Evolutionary conservation across 1,139 yeast species (phyloP).

Genomic region (Spencermartinsiella ligniputridi): DNA sequence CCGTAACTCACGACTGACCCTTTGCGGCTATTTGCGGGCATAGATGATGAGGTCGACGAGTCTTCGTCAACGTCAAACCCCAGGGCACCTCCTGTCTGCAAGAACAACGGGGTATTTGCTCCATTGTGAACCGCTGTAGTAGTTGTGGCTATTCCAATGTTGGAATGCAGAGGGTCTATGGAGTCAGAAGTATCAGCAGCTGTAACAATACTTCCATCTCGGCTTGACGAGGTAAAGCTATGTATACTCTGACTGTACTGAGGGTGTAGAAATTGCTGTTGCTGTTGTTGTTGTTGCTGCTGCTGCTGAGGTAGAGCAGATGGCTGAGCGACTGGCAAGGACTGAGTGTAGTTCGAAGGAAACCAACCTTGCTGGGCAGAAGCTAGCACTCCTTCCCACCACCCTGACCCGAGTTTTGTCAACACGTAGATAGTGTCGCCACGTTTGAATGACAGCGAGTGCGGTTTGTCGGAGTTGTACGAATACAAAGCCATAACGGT

Average conservation of each 20-base stretch:
- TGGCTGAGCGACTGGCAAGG: slow-evolving; percentile 13
- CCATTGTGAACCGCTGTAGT: slow-evolving; percentile 14
- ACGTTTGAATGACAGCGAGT: slow-evolving; percentile 58
- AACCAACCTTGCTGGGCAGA: slow-evolving; percentile 34
- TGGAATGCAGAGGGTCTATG: not conserved
- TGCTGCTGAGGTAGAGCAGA: slow-evolving; percentile 44
- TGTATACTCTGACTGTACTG: not conserved
- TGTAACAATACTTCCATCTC: not conserved
- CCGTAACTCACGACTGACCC: slow-evolving; percentile 22
- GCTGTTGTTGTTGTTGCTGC: slow-evolving; percentile 44
- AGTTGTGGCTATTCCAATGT: slow-evolving; percentile 23
- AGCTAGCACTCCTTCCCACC: slow-evolving; percentile 36
- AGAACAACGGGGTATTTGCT: slow-evolving; percentile 1
- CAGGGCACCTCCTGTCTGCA: slow-evolving; percentile 4
- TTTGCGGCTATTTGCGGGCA: slow-evolving; percentile 34
- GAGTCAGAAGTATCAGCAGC: not conserved
- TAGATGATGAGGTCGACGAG: slow-evolving; percentile 4
- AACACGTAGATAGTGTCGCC: slow-evolving; percentile 62
- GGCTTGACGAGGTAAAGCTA: not conserved
- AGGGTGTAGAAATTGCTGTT: slow-evolving; percentile 2
- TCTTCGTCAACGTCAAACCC: slow-evolving; percentile 8
- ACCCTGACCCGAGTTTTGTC: slow-evolving; percentile 40
- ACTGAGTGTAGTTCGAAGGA: slow-evolving; percentile 31
- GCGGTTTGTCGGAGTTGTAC: slow-evolving; percentile 60
- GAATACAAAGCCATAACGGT: slow-evolving; percentile 53